Base-by-base conservation (phyloP, 306 rosid species). In the Quercus alba region DNA sequence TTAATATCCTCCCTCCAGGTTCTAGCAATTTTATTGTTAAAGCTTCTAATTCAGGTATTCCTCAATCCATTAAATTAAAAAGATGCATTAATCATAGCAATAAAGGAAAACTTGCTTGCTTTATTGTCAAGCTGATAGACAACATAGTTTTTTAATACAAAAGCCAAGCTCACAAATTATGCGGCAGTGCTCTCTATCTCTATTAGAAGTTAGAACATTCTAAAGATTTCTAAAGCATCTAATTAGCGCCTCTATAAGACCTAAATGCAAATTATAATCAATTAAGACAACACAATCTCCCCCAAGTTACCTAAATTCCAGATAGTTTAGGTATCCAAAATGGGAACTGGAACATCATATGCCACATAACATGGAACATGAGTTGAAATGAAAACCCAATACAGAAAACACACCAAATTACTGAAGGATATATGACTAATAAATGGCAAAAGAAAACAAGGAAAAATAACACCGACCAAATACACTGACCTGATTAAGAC, bases 401-500 rank as follows among this genome's bases (percentile, higher is more conserved):
- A 79, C 51, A 41, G 54, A 75, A 41, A 66, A 63, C 33, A 72
- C 9, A n/a, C 19, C 74, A 62, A 79, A 46, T 59, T 12, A 11
- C 33, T 55, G 18, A 52, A 41, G 17, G 13, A 41, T 33, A 78
- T 18, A 76, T 19, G 73, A 72, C 38, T 71, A 66, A 72, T 64
- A 70, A 15, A 30, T 23, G 19, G 33, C 1, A 71, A 54, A 41
- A 35, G 70, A 6, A 9, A 51, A 13, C 82, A 49, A 52, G 77
- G n/a, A 79, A 35, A 79, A 77, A 70, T 38, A 25, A 73, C 58
- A 30, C 67, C 70, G 20, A 55, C 76, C 68, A 19, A 72, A 46
- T 68, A 49, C 21, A 83, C 93, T 74, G 75, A 93, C 99, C 99
- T 95, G 99, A 51, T 95, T 90, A 81, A 95, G 98, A 87, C 99